phyloP scores from a whole-genome alignment of 139 green algal genomes.

The Chara braunii region DNA sequence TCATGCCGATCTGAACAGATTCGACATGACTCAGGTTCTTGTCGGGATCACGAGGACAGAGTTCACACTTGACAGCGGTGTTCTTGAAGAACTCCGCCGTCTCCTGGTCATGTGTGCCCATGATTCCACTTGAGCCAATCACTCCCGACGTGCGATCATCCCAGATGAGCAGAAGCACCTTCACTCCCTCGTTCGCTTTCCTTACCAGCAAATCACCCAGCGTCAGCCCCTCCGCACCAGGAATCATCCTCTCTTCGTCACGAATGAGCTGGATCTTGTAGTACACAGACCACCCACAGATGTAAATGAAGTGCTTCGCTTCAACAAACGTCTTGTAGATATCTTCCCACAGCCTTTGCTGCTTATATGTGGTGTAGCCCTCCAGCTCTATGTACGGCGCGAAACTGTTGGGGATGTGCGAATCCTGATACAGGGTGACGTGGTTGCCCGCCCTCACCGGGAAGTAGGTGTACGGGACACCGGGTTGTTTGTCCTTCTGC shows the following conservation, averaged over 20 bases:
- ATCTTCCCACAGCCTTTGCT: slow-evolving; percentile 40
- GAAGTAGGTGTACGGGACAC: slow-evolving; percentile 42
- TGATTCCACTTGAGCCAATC: slow-evolving; percentile 11
- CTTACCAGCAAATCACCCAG: slow-evolving; percentile 48
- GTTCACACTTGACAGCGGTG: slow-evolving; percentile 8
- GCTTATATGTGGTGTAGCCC: background rate
- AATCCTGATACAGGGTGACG: slow-evolving; percentile 50
- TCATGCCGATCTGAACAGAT: no score
- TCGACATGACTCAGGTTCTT: slow-evolving; percentile 33
- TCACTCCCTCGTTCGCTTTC: slow-evolving; percentile 42
- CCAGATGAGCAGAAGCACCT: background rate
- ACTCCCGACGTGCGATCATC: slow-evolving; percentile 8
- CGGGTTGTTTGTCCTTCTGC: no score
- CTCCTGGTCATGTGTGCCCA: slow-evolving; percentile 53
- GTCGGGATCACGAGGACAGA: slow-evolving; percentile 19
- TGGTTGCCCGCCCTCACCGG: slow-evolving; percentile 33
- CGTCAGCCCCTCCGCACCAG: background rate
- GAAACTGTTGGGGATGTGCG: background rate
- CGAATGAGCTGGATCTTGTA: slow-evolving; percentile 39
- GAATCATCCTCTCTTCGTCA: background rate
- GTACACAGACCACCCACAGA: slow-evolving; percentile 51
- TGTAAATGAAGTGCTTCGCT: slow-evolving; percentile 47
- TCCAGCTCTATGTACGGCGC: background rate
- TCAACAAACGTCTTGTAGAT: slow-evolving; percentile 40
- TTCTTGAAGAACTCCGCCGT: slow-evolving; percentile 9